Evolutionary conservation across 2,329 filamentous ascomycete species (phyloP), one percentile per base, ranked within the genome.

Genomic region (Ilyonectria mors-panacis): DNA sequence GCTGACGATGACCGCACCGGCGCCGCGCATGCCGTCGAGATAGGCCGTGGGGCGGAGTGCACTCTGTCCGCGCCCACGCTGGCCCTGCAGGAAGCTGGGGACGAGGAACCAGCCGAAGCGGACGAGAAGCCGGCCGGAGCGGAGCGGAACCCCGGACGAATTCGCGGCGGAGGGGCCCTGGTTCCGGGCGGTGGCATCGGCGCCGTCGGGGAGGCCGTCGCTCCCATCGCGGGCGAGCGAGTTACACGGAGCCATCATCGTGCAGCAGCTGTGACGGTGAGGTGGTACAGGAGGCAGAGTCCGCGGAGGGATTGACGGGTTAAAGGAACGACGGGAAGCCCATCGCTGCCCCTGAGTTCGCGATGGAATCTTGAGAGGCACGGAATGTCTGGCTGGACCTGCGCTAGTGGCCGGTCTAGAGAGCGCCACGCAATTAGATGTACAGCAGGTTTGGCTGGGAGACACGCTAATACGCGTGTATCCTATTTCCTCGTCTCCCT

Each of bases 1-100:
- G 76, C 85, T 86, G 68, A 89, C 87, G 65, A 86, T 81, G 37
- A 89, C 80, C 4, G 86, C 86, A 39, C 86, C 87, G 10, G 88
- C 75, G 17, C 87, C 87, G 66, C 87, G 84, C 81, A 89, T 85
- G 65, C 87, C 87, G 70, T 89, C 87, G 48, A 89, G 85, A 70
- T 89, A 88, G 6, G 87, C 82, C 8, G 87, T 89, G 15, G 87
- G 86, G 42, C 81, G 76, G n/a, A 85, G 78, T 55, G 81, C 81
- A 21, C 81, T 76, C 51, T 81, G 78, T 59, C 84, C 81, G 51
- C 82, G 77, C 30, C 78, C 78, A 64, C 83, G 76, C 33, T 81
- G 81, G 48, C 81, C 79, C 56, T 86, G 85, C 50, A 87, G 69
- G 71, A 87, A 87, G 76, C 83, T 86, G 15, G 86, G 86, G 17